phyloP scores from a whole-genome alignment of 352 stramenopile species.

The Lagenidium sp. region DNA sequence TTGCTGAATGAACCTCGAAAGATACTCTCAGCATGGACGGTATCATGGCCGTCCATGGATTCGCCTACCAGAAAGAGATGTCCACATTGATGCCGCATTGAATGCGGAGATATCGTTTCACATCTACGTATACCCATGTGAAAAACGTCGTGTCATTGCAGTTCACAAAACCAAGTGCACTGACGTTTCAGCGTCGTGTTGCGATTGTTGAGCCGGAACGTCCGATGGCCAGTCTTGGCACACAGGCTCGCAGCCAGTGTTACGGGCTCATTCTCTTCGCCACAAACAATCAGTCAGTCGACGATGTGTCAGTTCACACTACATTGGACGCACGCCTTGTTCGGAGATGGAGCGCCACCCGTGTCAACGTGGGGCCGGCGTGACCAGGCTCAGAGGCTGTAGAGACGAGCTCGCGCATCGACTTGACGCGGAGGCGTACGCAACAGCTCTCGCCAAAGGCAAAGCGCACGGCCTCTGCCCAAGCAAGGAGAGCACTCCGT shows the following conservation, averaged over 20 bases:
- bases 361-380: slow-evolving; percentile 11
- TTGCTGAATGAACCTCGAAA: slow-evolving; percentile 29
- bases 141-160: too few species aligned
- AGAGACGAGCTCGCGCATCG: slow-evolving; percentile 23
- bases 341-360: slow-evolving; percentile 3
- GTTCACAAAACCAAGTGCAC: slow-evolving; percentile 1
- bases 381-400: slow-evolving; percentile 1
- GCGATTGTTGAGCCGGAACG: slow-evolving; percentile 29
- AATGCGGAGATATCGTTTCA: slow-evolving; percentile 26
- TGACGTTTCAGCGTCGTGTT: slow-evolving; percentile 24
- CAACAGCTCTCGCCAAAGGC: slow-evolving; percentile 24
- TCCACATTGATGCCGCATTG: slow-evolving; percentile 33
- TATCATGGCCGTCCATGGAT: too few species aligned
- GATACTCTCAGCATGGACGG: too few species aligned
- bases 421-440: slow-evolving; percentile 18
- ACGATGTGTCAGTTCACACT: too few species aligned
- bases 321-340: background rate
- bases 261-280: slow-evolving; percentile 17
- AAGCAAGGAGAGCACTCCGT: too few species aligned
- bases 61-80: slow-evolving; percentile 23
- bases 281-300: background rate
- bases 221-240: slow-evolving; percentile 16
- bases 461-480: slow-evolving; percentile 34
- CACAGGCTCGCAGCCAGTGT: slow-evolving; percentile 17
- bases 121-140: too few species aligned